These are phyloP conservation scores for Debaryomyces prosopidis DNA, from an alignment of 805 yeast genomes.

Conservation along the genomic window DNA sequence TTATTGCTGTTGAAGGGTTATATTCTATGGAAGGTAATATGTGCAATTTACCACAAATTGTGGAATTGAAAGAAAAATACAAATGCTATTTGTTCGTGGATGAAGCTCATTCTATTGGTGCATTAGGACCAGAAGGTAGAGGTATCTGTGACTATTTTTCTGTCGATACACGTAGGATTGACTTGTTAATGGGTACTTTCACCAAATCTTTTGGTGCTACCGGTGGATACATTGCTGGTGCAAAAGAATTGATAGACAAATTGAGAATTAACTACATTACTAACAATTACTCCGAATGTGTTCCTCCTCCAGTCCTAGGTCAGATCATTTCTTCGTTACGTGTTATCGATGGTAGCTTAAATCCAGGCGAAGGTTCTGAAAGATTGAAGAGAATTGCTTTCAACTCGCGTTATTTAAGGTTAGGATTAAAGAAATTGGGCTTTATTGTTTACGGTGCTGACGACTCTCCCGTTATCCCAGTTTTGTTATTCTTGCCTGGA, in stretches of 20 bases:
- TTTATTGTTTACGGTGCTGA: constrained; percentile 93
- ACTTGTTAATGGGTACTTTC: constrained; percentile 94
- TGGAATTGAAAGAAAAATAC: constrained; percentile 77
- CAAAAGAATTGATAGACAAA: constrained; percentile 65
- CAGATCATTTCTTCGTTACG: constrained; percentile 82
- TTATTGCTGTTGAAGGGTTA: constrained; percentile 88
- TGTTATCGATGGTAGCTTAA: constrained; percentile 76
- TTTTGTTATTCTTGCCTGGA: constrained; percentile 83
- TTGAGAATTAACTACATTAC: constrained; percentile 73
- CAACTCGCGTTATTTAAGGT: constrained; percentile 88
- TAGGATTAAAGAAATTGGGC: constrained; percentile 89
- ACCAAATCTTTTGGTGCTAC: constrained; percentile 99
- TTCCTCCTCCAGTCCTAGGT: constrained; percentile 86
- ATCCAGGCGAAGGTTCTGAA: constrained; percentile 92
- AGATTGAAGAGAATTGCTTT: constrained; percentile 92
- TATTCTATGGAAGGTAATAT: constrained; percentile 93
- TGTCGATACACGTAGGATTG: constrained; percentile 73
- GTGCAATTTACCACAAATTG: constrained; percentile 74
- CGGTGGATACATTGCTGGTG: constrained; percentile 94
- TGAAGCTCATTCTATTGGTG: constrained; percentile 98
- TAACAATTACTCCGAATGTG: constrained; percentile 76
- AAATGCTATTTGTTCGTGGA: constrained; percentile 89
- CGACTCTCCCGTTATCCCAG: constrained; percentile 94
- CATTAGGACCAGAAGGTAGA: constrained; percentile 91
- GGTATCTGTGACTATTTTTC: constrained; percentile 95